Conservation (phyloP, 345 rosid genomes). For the Bretschneidera sinensis region DNA sequence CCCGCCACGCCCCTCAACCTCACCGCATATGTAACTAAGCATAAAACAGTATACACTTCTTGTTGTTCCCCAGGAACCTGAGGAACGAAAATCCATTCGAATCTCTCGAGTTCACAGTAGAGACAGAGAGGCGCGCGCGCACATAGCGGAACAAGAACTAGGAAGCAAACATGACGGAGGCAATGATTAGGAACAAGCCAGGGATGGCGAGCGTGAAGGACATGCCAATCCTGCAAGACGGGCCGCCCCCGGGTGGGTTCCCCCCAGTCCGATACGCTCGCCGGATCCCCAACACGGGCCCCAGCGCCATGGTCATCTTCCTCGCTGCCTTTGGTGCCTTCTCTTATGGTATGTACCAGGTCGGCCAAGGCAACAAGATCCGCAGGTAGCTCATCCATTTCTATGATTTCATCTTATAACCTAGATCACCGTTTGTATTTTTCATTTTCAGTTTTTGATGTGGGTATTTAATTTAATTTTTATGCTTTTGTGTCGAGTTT, state of each 20-base stretch:
- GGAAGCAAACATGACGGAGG: constrained; percentile 73
- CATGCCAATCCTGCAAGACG: constrained; percentile 95
- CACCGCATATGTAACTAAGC: too few species aligned
- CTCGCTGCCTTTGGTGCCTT: constrained; percentile 75
- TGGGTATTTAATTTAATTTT: background rate
- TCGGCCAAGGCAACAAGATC: constrained; percentile 90
- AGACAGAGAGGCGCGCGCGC: too few species aligned
- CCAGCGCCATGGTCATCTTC: constrained; percentile 89
- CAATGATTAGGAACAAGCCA: constrained; percentile 93
- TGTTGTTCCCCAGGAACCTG: background rate
- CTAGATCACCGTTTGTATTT: background rate
- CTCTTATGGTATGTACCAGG: constrained; percentile 97
- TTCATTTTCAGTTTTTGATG: background rate
- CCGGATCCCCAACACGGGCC: constrained; percentile 89
- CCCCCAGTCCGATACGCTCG: constrained; percentile 93
- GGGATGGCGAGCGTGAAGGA: constrained; percentile 98
- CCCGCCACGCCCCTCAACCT: too few species aligned
- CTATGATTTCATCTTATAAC: background rate
- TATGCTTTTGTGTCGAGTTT: background rate
- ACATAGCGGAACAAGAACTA: background rate
- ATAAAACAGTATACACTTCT: too few species aligned
- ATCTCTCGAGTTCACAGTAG: background rate
- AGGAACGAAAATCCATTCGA: background rate
- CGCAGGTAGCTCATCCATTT: constrained; percentile 54
- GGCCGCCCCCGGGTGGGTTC: constrained; percentile 99